Conservation (phyloP, 805 yeast species). For the Diddensiella transvaalensis region DNA sequence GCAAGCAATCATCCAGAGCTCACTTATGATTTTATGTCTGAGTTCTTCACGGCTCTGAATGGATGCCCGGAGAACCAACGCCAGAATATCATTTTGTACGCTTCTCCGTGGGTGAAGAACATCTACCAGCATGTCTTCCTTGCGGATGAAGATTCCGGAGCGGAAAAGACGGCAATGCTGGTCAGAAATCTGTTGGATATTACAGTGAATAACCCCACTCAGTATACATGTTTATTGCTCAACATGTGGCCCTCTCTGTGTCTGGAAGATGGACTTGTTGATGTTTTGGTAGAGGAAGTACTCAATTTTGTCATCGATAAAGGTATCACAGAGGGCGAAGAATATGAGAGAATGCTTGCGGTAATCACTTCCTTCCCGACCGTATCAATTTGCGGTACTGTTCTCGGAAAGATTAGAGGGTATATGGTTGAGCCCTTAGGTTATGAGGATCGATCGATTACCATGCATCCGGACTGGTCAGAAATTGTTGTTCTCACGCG, state of each 20-base stretch:
- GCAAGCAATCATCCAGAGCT: constrained; percentile 54
- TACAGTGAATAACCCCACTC: constrained; percentile 47
- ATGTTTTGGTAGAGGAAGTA: constrained; percentile 65
- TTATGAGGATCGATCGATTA: constrained; percentile 42
- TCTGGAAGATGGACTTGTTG: constrained; percentile 54
- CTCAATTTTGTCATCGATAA: constrained; percentile 70
- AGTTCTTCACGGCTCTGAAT: constrained; percentile 48
- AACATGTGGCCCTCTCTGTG: constrained; percentile 67
- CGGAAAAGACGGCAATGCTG: constrained; percentile 55
- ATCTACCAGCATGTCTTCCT: constrained; percentile 53
- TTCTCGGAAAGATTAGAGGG: constrained; percentile 53
- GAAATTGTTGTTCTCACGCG: constrained; percentile 68
- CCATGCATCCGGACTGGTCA: constrained; percentile 58
- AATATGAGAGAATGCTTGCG: constrained; percentile 59
- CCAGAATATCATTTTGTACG: constrained; percentile 44
- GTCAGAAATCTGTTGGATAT: constrained; percentile 60
- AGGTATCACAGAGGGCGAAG: constrained; percentile 60
- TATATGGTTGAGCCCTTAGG: constrained; percentile 48
- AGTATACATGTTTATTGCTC: constrained; percentile 52
- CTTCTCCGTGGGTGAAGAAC: constrained; percentile 74
- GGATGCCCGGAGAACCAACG: constrained; percentile 26
- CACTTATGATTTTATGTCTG: constrained; percentile 52
- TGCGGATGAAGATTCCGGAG: constrained; percentile 54
- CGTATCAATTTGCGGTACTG: constrained; percentile 64
- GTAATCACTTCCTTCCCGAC: constrained; percentile 66